These are phyloP conservation scores for Ganoderma resinaceum DNA, from an alignment of 1,284 basidiomycete species.

Conservation along the genomic window DNA sequence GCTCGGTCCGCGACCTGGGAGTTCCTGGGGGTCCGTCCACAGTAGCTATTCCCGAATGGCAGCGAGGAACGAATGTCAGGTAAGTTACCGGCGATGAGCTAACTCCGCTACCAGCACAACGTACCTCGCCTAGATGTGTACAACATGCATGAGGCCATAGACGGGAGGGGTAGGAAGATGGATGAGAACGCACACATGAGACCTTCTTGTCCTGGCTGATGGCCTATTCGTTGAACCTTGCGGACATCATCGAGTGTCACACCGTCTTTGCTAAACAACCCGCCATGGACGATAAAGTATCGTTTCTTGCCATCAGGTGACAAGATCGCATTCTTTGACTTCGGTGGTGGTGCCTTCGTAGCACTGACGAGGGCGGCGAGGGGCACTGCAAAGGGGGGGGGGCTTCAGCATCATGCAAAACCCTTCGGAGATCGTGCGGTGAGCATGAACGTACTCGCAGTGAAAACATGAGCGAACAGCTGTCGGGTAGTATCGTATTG, in stretches of 20 bases:
- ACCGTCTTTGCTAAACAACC: constrained; percentile 93
- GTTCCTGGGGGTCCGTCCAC: constrained; percentile 96
- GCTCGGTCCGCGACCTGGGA: constrained; percentile 92
- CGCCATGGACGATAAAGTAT: constrained; percentile 97
- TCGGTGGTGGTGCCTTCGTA: constrained; percentile 63
- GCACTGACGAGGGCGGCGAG: constrained; percentile 88
- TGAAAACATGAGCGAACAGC: constrained; percentile 94
- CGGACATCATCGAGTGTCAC: constrained; percentile 94
- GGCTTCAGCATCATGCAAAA: not conserved
- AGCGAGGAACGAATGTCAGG: not conserved
- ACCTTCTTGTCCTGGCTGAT: constrained; percentile 94
- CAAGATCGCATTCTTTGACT: constrained; percentile 65
- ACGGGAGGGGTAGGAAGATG: not conserved
- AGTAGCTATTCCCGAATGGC: constrained; percentile 55
- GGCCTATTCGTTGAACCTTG: constrained; percentile 86
- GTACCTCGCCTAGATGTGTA: constrained; percentile 59
- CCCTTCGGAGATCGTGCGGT: too few species aligned
- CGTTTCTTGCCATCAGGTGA: constrained; percentile 87
- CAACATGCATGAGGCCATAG: not conserved
- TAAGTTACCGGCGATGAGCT: not conserved
- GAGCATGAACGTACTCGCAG: constrained; percentile 65
- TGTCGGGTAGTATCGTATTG: constrained; percentile 41
- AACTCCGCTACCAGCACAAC: constrained; percentile 7
- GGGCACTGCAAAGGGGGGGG: constrained; percentile 65
- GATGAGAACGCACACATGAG: constrained; percentile 82